Evolutionary conservation across 163 green algal genomes (phyloP).

Genomic region (Chloromonas sp.): DNA sequence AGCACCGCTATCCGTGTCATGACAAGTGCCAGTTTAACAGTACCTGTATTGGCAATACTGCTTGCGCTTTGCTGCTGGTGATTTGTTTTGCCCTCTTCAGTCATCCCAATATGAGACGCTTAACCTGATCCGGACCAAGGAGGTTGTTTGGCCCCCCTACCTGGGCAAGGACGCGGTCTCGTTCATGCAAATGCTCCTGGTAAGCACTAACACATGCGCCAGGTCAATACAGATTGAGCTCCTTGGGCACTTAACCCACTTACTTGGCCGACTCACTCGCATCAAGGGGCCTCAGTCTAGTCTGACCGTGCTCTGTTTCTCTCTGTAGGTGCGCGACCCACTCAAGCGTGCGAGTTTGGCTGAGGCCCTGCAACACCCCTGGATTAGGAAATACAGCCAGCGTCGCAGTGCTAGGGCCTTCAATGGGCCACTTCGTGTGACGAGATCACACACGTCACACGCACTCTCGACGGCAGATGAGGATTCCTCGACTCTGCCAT

Average conservation of each 20-base stretch:
- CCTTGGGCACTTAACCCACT: background rate
- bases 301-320: background rate
- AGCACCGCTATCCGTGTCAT: too few species aligned
- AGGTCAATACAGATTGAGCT: background rate
- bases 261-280: background rate
- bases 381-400: too few species aligned
- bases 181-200: conserved; percentile 30
- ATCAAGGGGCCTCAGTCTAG: background rate
- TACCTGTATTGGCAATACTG: background rate
- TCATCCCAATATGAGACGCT: conserved; percentile 38
- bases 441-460: too few species aligned
- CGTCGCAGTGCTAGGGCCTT: too few species aligned
- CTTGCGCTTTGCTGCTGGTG: background rate
- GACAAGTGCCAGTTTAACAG: too few species aligned
- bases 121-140: conserved; percentile 39
- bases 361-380: too few species aligned
- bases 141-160: conserved; percentile 27
- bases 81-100: conserved; percentile 10
- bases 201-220: conserved; percentile 3
- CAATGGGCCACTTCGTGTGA: too few species aligned
- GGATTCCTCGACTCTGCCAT: too few species aligned
- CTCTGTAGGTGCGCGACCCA: background rate
- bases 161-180: conserved; percentile 9
- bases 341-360: background rate
- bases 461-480: too few species aligned